Percentiles rank a stretch among this genome's conserved stretches.
phyloP scores from a whole-genome alignment of 2,329 filamentous ascomycete genomes.

The Proliferodiscus dingleyae region DNA sequence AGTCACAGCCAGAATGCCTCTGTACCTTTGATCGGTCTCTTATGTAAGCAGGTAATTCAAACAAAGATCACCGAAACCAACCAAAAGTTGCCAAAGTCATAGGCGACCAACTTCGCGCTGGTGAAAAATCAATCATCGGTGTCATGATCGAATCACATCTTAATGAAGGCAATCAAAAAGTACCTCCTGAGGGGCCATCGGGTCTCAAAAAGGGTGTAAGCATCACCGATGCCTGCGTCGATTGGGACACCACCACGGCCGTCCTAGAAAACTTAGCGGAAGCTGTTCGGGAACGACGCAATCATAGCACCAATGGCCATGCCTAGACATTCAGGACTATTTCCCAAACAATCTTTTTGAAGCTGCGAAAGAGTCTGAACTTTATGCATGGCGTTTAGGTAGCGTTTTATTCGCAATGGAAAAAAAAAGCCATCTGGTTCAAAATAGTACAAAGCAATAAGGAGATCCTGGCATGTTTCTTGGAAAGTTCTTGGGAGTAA shows the following conservation, averaged over 20 bases:
- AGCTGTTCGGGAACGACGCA: slow-evolving; percentile 72
- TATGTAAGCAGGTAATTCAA: slow-evolving; percentile 70
- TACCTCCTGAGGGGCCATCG: slow-evolving; percentile 73
- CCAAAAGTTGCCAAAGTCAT: slow-evolving; percentile 82
- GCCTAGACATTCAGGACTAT: background rate
- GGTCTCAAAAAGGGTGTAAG: slow-evolving; percentile 83
- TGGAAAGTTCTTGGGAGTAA: background rate
- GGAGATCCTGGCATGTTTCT: no score
- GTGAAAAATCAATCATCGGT: slow-evolving; percentile 84
- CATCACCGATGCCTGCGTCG: slow-evolving; percentile 94
- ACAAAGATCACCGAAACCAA: slow-evolving; percentile 96
- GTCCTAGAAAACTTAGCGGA: slow-evolving; percentile 81
- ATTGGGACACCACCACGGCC: slow-evolving; percentile 79
- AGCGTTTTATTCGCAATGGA: no score
- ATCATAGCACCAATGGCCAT: slow-evolving; percentile 9
- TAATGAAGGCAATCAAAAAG: slow-evolving; percentile 85
- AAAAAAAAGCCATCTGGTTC: no score
- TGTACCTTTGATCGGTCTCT: slow-evolving; percentile 1
- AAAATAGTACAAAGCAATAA: no score
- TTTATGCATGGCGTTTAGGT: slow-evolving; percentile 17
- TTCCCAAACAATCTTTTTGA: background rate
- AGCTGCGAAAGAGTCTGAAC: background rate
- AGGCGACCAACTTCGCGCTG: slow-evolving; percentile 78
- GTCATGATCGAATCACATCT: slow-evolving; percentile 99
- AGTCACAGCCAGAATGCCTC: slow-evolving; percentile 24